Base-by-base conservation (phyloP, 2,329 filamentous ascomycete genomes). In the Didymella pomorum region DNA sequence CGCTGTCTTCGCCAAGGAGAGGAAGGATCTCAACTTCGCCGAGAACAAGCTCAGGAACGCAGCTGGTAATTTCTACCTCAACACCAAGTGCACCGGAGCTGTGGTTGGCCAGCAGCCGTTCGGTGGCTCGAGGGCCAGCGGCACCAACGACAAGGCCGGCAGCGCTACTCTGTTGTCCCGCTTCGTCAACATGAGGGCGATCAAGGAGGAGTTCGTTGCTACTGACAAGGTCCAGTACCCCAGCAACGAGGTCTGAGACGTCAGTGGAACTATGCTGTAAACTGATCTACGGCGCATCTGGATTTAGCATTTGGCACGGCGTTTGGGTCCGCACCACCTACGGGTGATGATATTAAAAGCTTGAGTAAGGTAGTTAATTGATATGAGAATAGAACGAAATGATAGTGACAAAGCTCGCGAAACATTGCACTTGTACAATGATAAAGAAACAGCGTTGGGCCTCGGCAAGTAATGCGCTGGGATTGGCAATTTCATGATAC, bases 1-100 rank as follows among this genome's bases (percentile, higher is more conserved):
- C 11, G 84, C 89, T 58, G 82, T 94, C 53, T 94, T 94, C 75
- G 89, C 91, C 10, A 78, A 83, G 55, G 89, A 93, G 76, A 82
- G 91, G 39, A 78, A 82, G 45, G 88, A 84, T 14, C 79, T 93
- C 58, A 84, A 87, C 23, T 82, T 83, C 55, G 91, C 90, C 0
- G 90, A 93, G 76, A 86, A 92, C 67, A 84, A 82, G 60, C 82
- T 94, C 52, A 83, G 89, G 64, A 87, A 93, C 73, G 81, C 88
- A 0, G 90, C 91, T 0, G 91, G 91, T 41, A 94, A 94, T 81
- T 93, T 93, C 76, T 94, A 94, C 80, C 83, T 94, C 79, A 94
- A 93, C 80, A 90, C 88, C 81, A 93, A 93, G 84, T 89, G 80
- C 60, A 86, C 83, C 2, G 83, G 74, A 29, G 77, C 79, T 7